Percentiles rank a stretch among this genome's conserved stretches.
Evolutionary conservation across 139 green algal species (phyloP).

Genomic region (Tetradesmus obliquus): DNA sequence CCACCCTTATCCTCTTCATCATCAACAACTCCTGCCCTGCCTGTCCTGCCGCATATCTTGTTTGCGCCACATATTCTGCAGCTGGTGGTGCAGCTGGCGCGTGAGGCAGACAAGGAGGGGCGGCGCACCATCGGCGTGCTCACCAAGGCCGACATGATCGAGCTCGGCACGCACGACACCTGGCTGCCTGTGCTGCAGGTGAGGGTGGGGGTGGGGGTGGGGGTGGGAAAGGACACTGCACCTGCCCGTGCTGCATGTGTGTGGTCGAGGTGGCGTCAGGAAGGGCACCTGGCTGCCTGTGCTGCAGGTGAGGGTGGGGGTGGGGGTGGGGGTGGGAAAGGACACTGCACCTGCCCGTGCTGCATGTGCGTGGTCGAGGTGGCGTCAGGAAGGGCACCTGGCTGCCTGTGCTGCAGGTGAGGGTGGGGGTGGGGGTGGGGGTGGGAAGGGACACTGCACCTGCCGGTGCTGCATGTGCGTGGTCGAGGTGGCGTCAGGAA

Average conservation of each 20-base stretch:
- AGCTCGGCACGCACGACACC: not conserved
- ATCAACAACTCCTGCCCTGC: not conserved
- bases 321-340: too few relatives aligned
- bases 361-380: not conserved
- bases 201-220: too few relatives aligned
- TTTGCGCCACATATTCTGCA: not conserved
- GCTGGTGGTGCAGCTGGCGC: not conserved
- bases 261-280: not conserved
- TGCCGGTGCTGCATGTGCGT: not conserved
- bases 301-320: not conserved
- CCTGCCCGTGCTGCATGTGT: too few relatives aligned
- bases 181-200: conserved; percentile 11
- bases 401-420: not conserved
- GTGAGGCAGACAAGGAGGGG: conserved; percentile 4
- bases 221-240: too few relatives aligned
- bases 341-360: too few relatives aligned
- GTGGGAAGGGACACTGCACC: too few relatives aligned
- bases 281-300: not conserved
- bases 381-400: not conserved
- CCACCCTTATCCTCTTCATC: too few relatives aligned
- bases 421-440: too few relatives aligned
- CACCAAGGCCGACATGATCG: conserved; percentile 30
- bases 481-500: not conserved
- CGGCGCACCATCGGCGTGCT: conserved; percentile 31
- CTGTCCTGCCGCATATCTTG: not conserved